Base-by-base conservation (phyloP, 768 basidiomycete species). In the Lepiota subincarnata region DNA sequence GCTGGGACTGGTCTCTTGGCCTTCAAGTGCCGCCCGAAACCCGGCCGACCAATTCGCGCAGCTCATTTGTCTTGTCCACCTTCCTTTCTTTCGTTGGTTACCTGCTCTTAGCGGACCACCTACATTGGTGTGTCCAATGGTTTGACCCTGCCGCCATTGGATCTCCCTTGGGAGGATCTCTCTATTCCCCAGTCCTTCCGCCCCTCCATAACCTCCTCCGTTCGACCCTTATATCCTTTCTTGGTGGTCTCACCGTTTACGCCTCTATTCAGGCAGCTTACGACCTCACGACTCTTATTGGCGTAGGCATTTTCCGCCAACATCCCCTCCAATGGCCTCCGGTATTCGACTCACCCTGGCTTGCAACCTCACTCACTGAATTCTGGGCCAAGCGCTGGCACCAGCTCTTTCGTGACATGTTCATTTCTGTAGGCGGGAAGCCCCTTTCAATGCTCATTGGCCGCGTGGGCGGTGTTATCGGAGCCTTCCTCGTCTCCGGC, bases 331-430 rank as follows among this genome's bases (percentile, higher is more conserved):
- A 80, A 46, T 87, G 84, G 84, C 87, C 86, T 0, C 86, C 83
- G 1, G 55, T 82, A 19, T 86, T 86, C 64, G 69, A 79, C 50
- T 47, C 67, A 5, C 87, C 87, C 3, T 87, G 79, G 77, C 38
- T 62, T 8, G 64, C 81, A 0, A 80, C 79, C 2, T 86, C 84
- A 3, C 66, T 89, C n/a, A 64, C 69, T 35, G 76, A 82, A 19
- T 80, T 84, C 53, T 89, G 87, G 87, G 71, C 76, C 3, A 63
- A 56, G 51, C 68, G 77, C n/a, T 89, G 87, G 87, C 87, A 89
- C 58, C 85, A 87, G 59, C 55, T 81, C 4, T 84, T 86, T 60
- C 76, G 85, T 8, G 76, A 82, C 40, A 60, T 65, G 35, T 87
- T 88, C 59, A 65, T 84, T 38, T 65, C 63, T 11, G 56, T 81